Evolutionary conservation across 805 yeast species (phyloP).

Genomic region (Scheffersomyces coipomensis): DNA sequence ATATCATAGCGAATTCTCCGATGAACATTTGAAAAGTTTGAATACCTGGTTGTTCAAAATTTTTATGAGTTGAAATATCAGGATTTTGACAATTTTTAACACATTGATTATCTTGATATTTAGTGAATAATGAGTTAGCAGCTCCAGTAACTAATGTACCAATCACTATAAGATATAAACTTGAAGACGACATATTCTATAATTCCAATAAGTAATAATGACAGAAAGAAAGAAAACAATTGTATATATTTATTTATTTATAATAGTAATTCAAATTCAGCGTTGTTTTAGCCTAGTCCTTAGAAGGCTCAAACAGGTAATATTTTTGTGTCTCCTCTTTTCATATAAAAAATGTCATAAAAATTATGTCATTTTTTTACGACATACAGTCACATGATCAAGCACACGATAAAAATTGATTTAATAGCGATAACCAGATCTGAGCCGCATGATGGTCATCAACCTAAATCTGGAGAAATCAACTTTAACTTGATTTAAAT

Average conservation of each 20-base stretch:
- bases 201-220: neutral
- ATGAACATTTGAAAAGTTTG: constrained; percentile 81
- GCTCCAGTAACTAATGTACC: constrained; percentile 72
- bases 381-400: neutral
- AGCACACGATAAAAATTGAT: too few relatives aligned
- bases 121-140: constrained; percentile 69
- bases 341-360: too few relatives aligned
- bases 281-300: constrained; percentile 5
- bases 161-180: constrained; percentile 13
- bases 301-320: constrained; percentile 6
- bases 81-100: constrained; percentile 53
- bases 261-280: neutral
- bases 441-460: constrained; percentile 31
- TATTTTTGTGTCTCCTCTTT: constrained; percentile 1
- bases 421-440: too few relatives aligned
- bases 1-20: constrained; percentile 59
- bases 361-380: too few relatives aligned
- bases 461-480: constrained; percentile 1
- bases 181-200: neutral
- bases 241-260: too few relatives aligned
- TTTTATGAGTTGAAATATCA: constrained; percentile 37
- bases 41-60: constrained; percentile 74
- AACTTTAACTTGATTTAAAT: neutral
- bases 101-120: constrained; percentile 74
- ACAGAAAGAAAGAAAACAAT: too few relatives aligned